Percentiles rank a stretch among this genome's conserved stretches.
Conservation (phyloP, 2,329 filamentous ascomycete species). For the Arthrobotrys entomopaga region DNA sequence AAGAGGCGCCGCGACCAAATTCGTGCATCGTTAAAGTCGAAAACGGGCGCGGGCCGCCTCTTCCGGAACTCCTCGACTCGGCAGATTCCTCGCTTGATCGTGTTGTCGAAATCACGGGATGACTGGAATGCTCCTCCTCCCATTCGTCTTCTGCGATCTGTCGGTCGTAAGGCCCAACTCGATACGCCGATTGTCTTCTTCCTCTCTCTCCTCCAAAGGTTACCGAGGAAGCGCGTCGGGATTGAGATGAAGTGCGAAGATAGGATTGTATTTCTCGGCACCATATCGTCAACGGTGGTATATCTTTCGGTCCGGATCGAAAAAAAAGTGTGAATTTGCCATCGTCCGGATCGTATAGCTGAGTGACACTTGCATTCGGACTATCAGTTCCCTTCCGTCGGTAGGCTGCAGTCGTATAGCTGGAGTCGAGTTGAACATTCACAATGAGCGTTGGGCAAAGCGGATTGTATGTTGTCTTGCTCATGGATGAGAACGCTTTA, state of each 20-base stretch:
- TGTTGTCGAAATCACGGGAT: slow-evolving; percentile 32
- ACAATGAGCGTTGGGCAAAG: slow-evolving; percentile 50
- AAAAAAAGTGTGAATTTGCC: slow-evolving; percentile 54
- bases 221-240: slow-evolving; percentile 43
- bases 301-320: slow-evolving; percentile 43
- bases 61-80: slow-evolving; percentile 32
- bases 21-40: slow-evolving; percentile 51
- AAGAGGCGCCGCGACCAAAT: slow-evolving; percentile 21
- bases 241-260: slow-evolving; percentile 30
- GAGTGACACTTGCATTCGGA: slow-evolving; percentile 37
- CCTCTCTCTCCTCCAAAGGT: slow-evolving; percentile 48
- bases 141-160: slow-evolving; percentile 53
- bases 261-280: slow-evolving; percentile 52
- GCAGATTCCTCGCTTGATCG: slow-evolving; percentile 49
- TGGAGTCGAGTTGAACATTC: slow-evolving; percentile 36
- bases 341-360: slow-evolving; percentile 44
- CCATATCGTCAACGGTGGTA: slow-evolving; percentile 50
- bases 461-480: slow-evolving; percentile 53
- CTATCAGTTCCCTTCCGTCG: slow-evolving; percentile 35
- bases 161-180: slow-evolving; percentile 32
- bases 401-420: not conserved
- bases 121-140: slow-evolving; percentile 35
- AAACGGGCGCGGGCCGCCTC: slow-evolving; percentile 39
- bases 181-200: slow-evolving; percentile 18
- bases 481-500: slow-evolving; percentile 53